Base-by-base conservation (phyloP, 495 filamentous ascomycete genomes). In the Pseudevernia furfuracea region DNA sequence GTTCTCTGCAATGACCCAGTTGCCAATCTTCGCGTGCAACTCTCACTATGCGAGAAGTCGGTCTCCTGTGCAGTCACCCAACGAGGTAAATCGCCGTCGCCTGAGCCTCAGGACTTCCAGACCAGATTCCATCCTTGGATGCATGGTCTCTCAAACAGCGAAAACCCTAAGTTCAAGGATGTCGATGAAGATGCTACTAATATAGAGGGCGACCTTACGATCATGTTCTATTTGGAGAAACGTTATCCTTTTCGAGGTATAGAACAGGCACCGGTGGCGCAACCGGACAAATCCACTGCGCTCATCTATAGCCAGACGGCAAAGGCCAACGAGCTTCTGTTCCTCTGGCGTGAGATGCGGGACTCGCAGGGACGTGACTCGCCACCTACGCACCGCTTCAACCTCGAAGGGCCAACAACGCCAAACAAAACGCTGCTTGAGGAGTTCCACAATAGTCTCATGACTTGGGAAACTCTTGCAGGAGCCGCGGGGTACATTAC, bases 1-100 rank as follows among this genome's bases (percentile, higher is more conserved):
- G 80, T 79, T 61, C 69, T 82, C 1, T 80, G 82, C 41, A 69
- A 74, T 0, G 83, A 89, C 58, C 49, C 65, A 0, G 71, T 90
- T 23, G 77, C 79, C 5, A 86, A 89, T 64, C 69, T 83, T 66
- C 76, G 85, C 8, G 81, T 89, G 1, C 77, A 76, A 38, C 63
- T 89, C 0, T 78, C 79, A 63, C 68, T 90, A 28, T 79, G 80
- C 9, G 86, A 90, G 73, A 76, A 82, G 43, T 82, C 81, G 4
- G 71, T 90, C 38, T 72, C 75, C 19, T 88, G 82, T 67, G 75
- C 77, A 66, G 70, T 70, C 61, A 68, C 63, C 0, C 30, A 63
- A 10, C 65, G 66, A 60, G 52, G 61, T 25, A 39, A 62, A 15
- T 52, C 66, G 8, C 49, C 32, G 0, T 37, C 25, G 25, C 44